Percentiles rank a stretch among this genome's conserved stretches.
phyloP scores from a whole-genome alignment of 2,329 filamentous ascomycete species.

The Microsporum audouinii region DNA sequence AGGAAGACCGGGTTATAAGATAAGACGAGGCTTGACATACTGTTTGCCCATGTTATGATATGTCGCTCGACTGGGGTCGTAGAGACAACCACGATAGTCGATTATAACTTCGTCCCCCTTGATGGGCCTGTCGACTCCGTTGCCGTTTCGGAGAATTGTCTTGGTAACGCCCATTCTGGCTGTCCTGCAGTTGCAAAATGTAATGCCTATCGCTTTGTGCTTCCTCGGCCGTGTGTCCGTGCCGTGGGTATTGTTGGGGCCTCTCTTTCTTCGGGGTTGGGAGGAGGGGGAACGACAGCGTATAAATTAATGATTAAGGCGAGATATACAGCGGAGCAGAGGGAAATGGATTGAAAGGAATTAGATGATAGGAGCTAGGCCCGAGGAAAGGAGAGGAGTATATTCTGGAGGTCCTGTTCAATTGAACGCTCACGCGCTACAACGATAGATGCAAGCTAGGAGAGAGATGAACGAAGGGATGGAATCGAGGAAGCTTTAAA shows the following conservation, averaged over 20 bases:
- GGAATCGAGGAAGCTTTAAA: neutral
- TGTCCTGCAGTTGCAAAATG: neutral
- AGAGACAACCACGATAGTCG: constrained; percentile 82
- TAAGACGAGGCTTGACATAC: constrained; percentile 42
- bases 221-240: neutral
- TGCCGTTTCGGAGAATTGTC: constrained; percentile 50
- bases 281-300: neutral
- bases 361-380: neutral
- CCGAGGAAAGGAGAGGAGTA: neutral
- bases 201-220: neutral
- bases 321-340: neutral
- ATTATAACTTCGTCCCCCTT: constrained; percentile 67
- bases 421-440: neutral
- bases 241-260: neutral
- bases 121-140: constrained; percentile 48
- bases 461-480: neutral
- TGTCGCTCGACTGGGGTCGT: constrained; percentile 46
- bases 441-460: neutral
- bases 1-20: neutral
- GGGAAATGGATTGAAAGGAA: neutral
- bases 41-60: constrained; percentile 55
- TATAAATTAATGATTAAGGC: neutral
- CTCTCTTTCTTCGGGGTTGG: neutral
- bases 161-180: constrained; percentile 60
- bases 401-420: neutral